A percentile compares a stretch with the other conserved stretches of the same genome.
These are phyloP conservation scores for Monosporozyma yasuniensis DNA, from an alignment of 805 yeast genomes.

Conservation along the genomic window DNA sequence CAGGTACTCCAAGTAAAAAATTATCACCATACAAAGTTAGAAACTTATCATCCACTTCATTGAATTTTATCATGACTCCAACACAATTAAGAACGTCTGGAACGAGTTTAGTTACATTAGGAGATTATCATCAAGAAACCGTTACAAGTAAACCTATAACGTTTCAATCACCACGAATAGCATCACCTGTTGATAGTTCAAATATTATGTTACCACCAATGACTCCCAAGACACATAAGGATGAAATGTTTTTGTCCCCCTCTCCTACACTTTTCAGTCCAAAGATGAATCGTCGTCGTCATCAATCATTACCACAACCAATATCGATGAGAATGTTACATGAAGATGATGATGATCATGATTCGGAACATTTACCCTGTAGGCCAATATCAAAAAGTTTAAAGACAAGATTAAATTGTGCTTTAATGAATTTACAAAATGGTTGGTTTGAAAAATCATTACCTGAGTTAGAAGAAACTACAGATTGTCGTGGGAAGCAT, in stretches of 20 bases:
- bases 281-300: neutral
- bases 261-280: slow-evolving; percentile 26
- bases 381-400: slow-evolving; percentile 34
- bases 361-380: neutral
- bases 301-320: neutral
- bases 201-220: slow-evolving; percentile 24
- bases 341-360: neutral
- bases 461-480: slow-evolving; percentile 16
- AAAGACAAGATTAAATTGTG: slow-evolving; percentile 35
- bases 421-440: slow-evolving; percentile 33
- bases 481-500: neutral
- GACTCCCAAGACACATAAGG: slow-evolving; percentile 25
- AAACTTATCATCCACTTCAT: slow-evolving; percentile 14
- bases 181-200: neutral
- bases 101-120: neutral
- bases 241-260: slow-evolving; percentile 27
- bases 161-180: neutral
- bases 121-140: slow-evolving; percentile 3
- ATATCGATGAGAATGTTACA: no score
- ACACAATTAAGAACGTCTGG: slow-evolving; percentile 5
- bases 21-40: slow-evolving; percentile 10
- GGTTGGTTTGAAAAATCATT: slow-evolving; percentile 27
- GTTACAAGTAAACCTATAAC: neutral
- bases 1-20: slow-evolving; percentile 11
- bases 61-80: slow-evolving; percentile 21